A percentile compares a stretch with the other conserved stretches of the same genome.
Evolutionary conservation across 116 monocot species (phyloP).

Genomic region (Iris pallida): DNA sequence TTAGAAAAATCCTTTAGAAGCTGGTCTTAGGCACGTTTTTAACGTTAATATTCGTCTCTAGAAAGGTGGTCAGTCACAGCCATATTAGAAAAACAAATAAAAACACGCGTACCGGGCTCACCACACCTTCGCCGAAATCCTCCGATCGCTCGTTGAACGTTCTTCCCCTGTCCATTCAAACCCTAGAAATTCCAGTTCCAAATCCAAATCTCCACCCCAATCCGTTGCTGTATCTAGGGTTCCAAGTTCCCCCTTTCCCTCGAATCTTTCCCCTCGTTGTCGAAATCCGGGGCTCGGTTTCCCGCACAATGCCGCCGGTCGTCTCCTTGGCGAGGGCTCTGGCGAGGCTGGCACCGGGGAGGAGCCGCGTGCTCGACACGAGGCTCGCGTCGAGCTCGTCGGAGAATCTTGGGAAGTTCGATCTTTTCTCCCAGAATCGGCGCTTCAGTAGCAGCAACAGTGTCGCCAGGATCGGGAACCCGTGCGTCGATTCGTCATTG

Average conservation of each 20-base stretch:
- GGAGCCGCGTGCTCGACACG: neutral
- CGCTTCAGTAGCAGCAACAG: conserved; percentile 6
- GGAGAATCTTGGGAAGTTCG: conserved; percentile 5
- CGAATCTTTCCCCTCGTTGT: neutral
- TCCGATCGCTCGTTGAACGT: too few relatives aligned
- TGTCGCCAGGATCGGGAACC: conserved; percentile 7
- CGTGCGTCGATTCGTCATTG: conserved; percentile 11
- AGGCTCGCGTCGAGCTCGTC: neutral
- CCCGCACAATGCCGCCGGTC: conserved; percentile 17
- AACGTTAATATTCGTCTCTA: too few relatives aligned
- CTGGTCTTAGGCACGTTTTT: too few relatives aligned
- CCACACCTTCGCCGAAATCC: too few relatives aligned
- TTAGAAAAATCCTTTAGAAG: too few relatives aligned
- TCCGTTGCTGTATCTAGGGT: neutral
- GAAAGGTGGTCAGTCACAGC: too few relatives aligned
- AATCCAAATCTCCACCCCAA: neutral
- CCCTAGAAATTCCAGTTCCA: neutral
- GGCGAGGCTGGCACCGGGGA: conserved; percentile 11
- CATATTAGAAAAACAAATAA: too few relatives aligned
- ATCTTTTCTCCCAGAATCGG: conserved; percentile 17
- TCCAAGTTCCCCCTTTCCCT: neutral
- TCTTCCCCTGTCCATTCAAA: neutral
- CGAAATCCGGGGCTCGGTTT: neutral
- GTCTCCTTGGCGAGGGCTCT: conserved; percentile 9
- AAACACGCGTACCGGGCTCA: too few relatives aligned